Base-by-base conservation (phyloP, 495 filamentous ascomycete species). In the Hypoxylon rickii region DNA sequence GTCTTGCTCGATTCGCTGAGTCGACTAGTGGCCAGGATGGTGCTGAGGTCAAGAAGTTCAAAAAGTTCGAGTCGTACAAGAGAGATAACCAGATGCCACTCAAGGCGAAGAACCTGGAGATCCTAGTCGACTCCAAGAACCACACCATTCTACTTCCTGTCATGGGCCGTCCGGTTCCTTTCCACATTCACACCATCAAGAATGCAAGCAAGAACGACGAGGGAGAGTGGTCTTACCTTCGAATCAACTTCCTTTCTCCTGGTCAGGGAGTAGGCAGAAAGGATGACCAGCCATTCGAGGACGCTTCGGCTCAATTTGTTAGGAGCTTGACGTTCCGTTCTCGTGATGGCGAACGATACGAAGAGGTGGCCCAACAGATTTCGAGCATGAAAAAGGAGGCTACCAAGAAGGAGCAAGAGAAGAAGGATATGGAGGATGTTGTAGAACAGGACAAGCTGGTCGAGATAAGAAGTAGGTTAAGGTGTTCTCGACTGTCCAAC, bases 401-500 rank as follows among this genome's bases (percentile, higher is more conserved):
- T 2, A 81, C 89, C 29, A 89, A 95, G 64, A 86, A 87, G 55
- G 95, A 97, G 68, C 91, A 97, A 66, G 94, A 99, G 70, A 96
- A 96, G 80, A 99, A 99, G 71, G 92, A 99, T 61, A 85, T 99
- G 87, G 95, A 97, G 67, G 95, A 97, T 78, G 95, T 99, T n/a
- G 91, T 99, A 3, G 96, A 97, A 71, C 95, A 97, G 70, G 95
- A 97, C 61, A 97, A 97, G 75, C 83, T 99, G 15, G 73, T 92
- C 58, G 92, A 96, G 73, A 89, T 95, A 48, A 76, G 90, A 75
- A 95, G 88, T 91, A 77, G 74, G 84, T 74, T 4, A 4, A 34
- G 11, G 19, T 26, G 3, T 17, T 17, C 33, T 15, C 21, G 17
- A 16, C 18, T 21, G 6, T 10, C 11, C 6, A 33, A 19, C 4